phyloP scores from a whole-genome alignment of 768 basidiomycete genomes.

The Lactifluus rugatus region DNA sequence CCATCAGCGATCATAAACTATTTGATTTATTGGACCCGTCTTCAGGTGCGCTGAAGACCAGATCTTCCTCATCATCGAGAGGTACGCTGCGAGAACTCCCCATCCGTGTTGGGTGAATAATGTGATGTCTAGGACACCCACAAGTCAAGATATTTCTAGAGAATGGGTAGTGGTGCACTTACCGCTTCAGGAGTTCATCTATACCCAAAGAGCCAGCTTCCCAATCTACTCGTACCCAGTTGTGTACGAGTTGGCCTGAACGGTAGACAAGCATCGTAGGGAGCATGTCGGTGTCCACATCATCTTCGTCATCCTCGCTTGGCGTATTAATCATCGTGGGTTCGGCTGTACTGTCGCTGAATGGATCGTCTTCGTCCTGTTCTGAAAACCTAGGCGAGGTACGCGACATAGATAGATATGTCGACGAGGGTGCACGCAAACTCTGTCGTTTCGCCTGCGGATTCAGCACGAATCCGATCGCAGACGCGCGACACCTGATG shows the following conservation, averaged over 20 bases:
- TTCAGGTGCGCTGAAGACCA: conserved; percentile 10
- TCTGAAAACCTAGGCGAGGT: conserved; percentile 17
- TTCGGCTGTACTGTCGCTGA: conserved; percentile 30
- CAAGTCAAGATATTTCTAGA: not conserved
- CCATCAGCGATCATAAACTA: not conserved
- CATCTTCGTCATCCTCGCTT: conserved; percentile 36
- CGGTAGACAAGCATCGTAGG: conserved; percentile 74
- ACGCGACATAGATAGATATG: conserved; percentile 12
- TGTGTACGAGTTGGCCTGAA: conserved; percentile 73
- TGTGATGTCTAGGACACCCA: conserved; percentile 1
- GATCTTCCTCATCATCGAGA: conserved; percentile 17
- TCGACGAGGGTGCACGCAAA: conserved; percentile 13
- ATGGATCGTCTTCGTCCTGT: conserved; percentile 42
- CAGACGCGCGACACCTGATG: conserved; percentile 66
- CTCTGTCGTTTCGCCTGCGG: conserved; percentile 15
- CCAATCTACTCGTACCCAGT: conserved; percentile 86
- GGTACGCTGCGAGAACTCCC: not conserved
- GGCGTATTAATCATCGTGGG: conserved; percentile 25
- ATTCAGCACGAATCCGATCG: conserved; percentile 58
- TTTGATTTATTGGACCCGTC: not conserved
- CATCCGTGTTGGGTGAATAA: conserved; percentile 2
- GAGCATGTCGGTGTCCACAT: conserved; percentile 70
- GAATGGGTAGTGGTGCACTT: conserved; percentile 19
- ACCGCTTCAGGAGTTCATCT: conserved; percentile 61
- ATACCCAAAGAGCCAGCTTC: conserved; percentile 61